These are phyloP conservation scores for Rubia yunnanensis DNA, from an alignment of 257 asterid species.

Conservation along the genomic window DNA sequence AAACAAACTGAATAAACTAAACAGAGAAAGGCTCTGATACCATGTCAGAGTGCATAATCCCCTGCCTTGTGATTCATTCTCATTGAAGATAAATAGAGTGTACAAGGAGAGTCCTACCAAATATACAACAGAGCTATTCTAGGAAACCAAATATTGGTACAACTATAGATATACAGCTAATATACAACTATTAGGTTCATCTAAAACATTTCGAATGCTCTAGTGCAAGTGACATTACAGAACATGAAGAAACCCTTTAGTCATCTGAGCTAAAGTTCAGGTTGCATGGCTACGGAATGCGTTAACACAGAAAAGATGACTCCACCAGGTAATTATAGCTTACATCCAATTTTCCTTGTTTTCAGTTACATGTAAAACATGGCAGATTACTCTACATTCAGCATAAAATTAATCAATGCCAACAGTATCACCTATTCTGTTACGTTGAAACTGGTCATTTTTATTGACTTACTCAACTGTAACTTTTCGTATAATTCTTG, in stretches of 20 bases:
- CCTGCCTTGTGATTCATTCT: no score
- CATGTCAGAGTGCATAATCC: no score
- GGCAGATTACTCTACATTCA: not conserved
- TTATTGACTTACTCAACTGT: constrained; percentile 52
- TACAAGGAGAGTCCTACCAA: no score
- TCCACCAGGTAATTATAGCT: not conserved
- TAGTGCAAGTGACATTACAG: not conserved
- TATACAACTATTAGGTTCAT: no score
- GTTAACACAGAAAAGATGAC: not conserved
- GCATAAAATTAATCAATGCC: not conserved
- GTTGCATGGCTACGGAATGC: no score
- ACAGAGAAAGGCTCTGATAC: no score
- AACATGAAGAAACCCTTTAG: not conserved
- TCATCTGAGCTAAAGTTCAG: not conserved
- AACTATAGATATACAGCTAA: no score
- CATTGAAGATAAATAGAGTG: no score
- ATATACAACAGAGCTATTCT: no score
- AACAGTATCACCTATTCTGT: not conserved
- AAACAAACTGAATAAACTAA: no score
- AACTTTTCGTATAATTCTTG: constrained; percentile 86
- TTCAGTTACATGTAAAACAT: not conserved
- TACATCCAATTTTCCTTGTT: not conserved
- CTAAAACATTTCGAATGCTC: no score
- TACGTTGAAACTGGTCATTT: not conserved
- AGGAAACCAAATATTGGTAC: no score